A percentile compares a stretch with the other conserved stretches of the same genome.
Evolutionary conservation across 1,139 yeast species (phyloP).

Genomic region (Suhomyces bokatorum): DNA sequence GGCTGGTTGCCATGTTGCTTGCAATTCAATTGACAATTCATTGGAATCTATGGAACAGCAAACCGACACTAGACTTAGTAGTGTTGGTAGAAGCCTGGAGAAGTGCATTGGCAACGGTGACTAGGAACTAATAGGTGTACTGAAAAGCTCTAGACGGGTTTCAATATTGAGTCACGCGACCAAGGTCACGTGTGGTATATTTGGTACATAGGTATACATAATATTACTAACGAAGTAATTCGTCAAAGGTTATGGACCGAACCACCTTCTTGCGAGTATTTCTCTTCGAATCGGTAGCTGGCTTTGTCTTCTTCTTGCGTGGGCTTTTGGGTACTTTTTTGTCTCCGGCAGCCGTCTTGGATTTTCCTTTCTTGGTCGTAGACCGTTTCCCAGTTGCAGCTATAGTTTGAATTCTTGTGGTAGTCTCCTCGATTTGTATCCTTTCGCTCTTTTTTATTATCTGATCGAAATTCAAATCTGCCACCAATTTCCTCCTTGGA

Average conservation of each 20-base stretch:
- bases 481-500: constrained; percentile 30
- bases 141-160: neutral
- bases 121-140: neutral
- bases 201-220: constrained; percentile 3
- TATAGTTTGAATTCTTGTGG: neutral
- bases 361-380: neutral
- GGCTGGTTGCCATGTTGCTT: constrained; percentile 34
- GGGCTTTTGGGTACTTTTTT: neutral
- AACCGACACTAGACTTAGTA: neutral
- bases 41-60: constrained; percentile 2
- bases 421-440: constrained; percentile 5
- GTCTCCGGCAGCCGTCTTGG: constrained; percentile 1
- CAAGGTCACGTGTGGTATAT: neutral
- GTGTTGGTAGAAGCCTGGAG: neutral
- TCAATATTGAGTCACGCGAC: neutral
- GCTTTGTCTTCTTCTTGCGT: neutral
- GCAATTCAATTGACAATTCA: constrained; percentile 15
- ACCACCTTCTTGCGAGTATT: constrained; percentile 18
- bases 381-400: neutral
- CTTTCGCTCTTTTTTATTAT: constrained; percentile 23
- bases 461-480: constrained; percentile 27
- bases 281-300: neutral
- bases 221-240: constrained; percentile 14
- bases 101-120: neutral
- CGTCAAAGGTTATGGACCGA: constrained; percentile 21